phyloP scores from a whole-genome alignment of 2,329 filamentous ascomycete species.

The Seiridium cupressi region DNA sequence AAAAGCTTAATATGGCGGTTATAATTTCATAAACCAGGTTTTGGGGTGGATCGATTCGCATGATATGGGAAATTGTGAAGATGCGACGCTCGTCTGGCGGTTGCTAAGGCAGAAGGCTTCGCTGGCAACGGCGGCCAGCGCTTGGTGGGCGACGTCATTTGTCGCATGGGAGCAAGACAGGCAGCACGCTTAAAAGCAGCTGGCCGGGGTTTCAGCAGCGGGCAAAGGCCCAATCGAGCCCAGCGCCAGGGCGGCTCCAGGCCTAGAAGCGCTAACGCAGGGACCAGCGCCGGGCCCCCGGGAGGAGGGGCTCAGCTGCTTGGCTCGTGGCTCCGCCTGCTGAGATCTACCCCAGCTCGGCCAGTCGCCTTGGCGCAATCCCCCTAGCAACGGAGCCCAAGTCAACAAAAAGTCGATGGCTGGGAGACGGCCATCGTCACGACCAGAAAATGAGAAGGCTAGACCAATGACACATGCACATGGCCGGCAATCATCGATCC shows the following conservation, averaged over 20 bases:
- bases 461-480: constrained; percentile 6
- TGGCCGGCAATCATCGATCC: not conserved
- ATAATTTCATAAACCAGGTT: too few relatives aligned
- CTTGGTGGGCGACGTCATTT: not conserved
- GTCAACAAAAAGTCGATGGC: constrained; percentile 9
- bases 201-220: not conserved
- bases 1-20: too few relatives aligned
- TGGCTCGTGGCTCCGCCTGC: not conserved
- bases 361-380: not conserved
- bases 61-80: too few relatives aligned
- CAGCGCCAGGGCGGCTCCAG: not conserved
- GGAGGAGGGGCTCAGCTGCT: not conserved
- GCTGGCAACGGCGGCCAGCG: too few relatives aligned
- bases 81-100: too few relatives aligned
- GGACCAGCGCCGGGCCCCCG: not conserved
- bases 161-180: not conserved
- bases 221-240: not conserved
- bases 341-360: not conserved
- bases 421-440: constrained; percentile 7
- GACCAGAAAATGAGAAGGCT: constrained; percentile 6
- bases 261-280: not conserved
- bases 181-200: not conserved
- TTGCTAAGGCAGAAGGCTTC: not conserved
- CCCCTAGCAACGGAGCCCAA: constrained; percentile 3
- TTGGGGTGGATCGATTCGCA: too few relatives aligned